Evolutionary conservation across 306 rosid species (phyloP).

Genomic region (Corylus heterophylla): DNA sequence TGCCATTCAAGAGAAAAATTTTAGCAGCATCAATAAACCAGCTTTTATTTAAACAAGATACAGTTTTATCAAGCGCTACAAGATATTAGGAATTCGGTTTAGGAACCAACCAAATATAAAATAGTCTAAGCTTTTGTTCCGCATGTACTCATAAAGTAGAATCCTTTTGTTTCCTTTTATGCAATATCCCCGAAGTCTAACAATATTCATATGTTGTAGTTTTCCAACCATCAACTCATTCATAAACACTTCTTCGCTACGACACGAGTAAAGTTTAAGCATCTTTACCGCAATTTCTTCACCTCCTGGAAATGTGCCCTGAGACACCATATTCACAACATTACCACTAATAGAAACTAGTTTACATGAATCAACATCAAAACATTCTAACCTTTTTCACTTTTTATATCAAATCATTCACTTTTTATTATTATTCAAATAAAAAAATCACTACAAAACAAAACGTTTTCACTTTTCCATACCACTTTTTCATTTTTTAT

Average conservation of each 20-base stretch:
- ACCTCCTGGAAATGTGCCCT: conserved; percentile 30
- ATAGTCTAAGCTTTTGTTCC: conserved; percentile 49
- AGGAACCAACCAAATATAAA: conserved; percentile 45
- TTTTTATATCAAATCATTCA: too few species aligned
- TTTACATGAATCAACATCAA: too few species aligned
- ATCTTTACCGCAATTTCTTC: conserved; percentile 49
- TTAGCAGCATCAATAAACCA: not conserved
- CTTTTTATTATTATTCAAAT: too few species aligned
- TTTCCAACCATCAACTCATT: conserved; percentile 50
- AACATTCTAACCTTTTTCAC: too few species aligned
- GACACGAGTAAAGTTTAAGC: conserved; percentile 38
- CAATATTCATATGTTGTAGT: conserved; percentile 53
- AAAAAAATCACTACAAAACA: too few species aligned
- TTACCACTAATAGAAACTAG: too few species aligned
- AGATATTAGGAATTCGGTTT: not conserved
- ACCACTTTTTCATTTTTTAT: too few species aligned
- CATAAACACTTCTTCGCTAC: conserved; percentile 49
- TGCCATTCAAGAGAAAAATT: not conserved
- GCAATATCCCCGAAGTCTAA: not conserved
- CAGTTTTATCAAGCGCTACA: not conserved
- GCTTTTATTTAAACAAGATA: not conserved
- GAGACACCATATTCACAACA: too few species aligned
- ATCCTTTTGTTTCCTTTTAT: too few species aligned
- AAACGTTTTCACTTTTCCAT: too few species aligned
- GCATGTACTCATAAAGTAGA: too few species aligned